phyloP scores from a whole-genome alignment of 75 land plant species.

The Isoetes taiwanensis region DNA sequence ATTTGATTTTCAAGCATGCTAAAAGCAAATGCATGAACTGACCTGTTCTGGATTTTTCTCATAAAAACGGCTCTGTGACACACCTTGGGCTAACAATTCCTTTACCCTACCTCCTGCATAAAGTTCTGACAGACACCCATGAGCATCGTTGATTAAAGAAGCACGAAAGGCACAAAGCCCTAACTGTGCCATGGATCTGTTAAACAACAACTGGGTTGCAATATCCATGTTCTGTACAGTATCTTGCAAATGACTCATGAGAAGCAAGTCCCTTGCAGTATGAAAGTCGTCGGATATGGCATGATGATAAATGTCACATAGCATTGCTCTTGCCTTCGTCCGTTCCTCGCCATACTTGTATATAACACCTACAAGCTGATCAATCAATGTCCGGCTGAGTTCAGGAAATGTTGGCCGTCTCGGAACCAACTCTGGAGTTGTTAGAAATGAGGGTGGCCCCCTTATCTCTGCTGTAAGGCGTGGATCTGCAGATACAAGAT shows the following conservation, averaged over 20 bases:
- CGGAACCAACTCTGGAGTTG: constrained; percentile 55
- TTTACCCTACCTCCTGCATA: constrained; percentile 81
- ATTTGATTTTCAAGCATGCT: too few species aligned
- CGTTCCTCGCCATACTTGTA: constrained; percentile 84
- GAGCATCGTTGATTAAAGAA: constrained; percentile 55
- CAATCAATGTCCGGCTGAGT: constrained; percentile 62
- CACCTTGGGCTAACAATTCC: constrained; percentile 83
- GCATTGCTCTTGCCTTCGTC: constrained; percentile 92
- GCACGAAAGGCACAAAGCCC: constrained; percentile 79
- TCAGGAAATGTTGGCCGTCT: constrained; percentile 69
- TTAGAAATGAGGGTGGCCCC: constrained; percentile 52
- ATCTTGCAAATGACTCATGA: constrained; percentile 92
- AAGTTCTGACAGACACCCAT: constrained; percentile 58
- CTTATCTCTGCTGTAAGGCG: constrained; percentile 27
- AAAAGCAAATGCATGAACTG: too few species aligned
- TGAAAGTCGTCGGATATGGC: constrained; percentile 69
- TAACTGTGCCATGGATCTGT: constrained; percentile 86
- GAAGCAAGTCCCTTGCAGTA: constrained; percentile 56
- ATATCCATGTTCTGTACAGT: constrained; percentile 76
- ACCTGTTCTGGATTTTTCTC: constrained; percentile 97
- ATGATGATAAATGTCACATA: constrained; percentile 91
- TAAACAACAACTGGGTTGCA: constrained; percentile 70
- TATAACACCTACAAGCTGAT: constrained; percentile 50
- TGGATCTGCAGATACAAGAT: not conserved
- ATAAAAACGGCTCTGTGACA: constrained; percentile 68